Evolutionary conservation across 441 rosid species (phyloP).

Genomic region (Cnidoscolus chayamansa): DNA sequence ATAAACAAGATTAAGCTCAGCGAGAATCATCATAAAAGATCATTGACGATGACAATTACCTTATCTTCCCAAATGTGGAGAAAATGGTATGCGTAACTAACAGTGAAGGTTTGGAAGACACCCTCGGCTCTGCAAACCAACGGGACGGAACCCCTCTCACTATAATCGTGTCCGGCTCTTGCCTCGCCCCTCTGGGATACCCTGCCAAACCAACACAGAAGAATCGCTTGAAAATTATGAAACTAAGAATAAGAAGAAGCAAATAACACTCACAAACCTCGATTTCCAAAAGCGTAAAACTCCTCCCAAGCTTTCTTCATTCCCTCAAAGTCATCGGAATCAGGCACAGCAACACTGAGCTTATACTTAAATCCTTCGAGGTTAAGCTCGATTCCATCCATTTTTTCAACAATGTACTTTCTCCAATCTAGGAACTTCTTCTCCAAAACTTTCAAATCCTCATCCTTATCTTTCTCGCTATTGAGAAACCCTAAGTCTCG

Average conservation of each 20-base stretch:
- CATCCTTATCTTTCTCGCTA: constrained; percentile 33
- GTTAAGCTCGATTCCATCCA: constrained; percentile 85
- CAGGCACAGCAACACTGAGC: constrained; percentile 51
- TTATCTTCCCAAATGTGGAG: constrained; percentile 80
- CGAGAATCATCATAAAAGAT: background rate
- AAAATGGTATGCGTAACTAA: constrained; percentile 85
- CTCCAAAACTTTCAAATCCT: constrained; percentile 45
- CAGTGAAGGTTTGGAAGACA: constrained; percentile 90
- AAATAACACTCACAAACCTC: constrained; percentile 28
- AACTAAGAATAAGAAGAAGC: background rate
- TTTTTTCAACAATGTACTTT: constrained; percentile 53
- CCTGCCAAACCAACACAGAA: constrained; percentile 36
- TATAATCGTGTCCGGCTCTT: constrained; percentile 74
- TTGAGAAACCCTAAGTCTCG: constrained; percentile 73
- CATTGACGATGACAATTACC: constrained; percentile 34
- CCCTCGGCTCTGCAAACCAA: constrained; percentile 95
- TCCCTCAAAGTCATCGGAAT: constrained; percentile 62
- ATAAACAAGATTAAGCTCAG: background rate
- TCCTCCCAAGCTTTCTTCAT: constrained; percentile 86
- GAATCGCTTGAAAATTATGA: constrained; percentile 13
- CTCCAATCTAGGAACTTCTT: constrained; percentile 74
- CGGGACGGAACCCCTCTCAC: constrained; percentile 78
- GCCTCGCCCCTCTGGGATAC: constrained; percentile 53
- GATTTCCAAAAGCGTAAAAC: constrained; percentile 55
- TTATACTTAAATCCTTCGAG: constrained; percentile 77